These are phyloP conservation scores for Torulaspora gathmanii DNA, from an alignment of 805 yeast genomes.

Conservation along the genomic window DNA sequence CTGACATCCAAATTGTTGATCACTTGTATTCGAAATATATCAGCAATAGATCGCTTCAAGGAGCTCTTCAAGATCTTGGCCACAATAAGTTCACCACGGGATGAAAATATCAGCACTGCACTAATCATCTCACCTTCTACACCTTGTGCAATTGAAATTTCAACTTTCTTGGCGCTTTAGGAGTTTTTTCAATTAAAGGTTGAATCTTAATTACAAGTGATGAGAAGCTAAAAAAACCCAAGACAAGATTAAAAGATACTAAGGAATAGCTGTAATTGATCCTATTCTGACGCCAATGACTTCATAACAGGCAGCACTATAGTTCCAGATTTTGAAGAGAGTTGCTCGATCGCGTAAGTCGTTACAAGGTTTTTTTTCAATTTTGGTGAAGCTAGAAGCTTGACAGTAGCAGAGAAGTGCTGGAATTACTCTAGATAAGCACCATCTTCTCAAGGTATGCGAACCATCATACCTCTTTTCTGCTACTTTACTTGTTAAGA, in stretches of 20 bases:
- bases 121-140: slow-evolving; percentile 54
- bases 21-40: slow-evolving; percentile 89
- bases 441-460: no score
- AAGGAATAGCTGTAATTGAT: no score
- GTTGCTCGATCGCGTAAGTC: no score
- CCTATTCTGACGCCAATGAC: no score
- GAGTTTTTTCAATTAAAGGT: background rate
- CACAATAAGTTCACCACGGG: slow-evolving; percentile 77
- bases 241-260: background rate
- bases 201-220: background rate
- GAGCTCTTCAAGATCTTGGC: slow-evolving; percentile 71
- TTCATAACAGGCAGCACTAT: no score
- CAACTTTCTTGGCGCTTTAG: background rate
- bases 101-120: slow-evolving; percentile 73
- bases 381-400: no score
- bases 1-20: slow-evolving; percentile 53
- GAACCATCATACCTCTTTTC: background rate
- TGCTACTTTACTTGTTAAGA: background rate
- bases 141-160: no score
- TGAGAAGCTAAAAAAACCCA: background rate
- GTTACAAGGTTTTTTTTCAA: no score
- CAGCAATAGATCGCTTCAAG: slow-evolving; percentile 71
- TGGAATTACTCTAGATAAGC: no score
- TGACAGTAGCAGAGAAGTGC: no score
- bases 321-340: no score